These are phyloP conservation scores for Cinnamomum chago DNA, from an alignment of 164 flowering plant species.

Conservation along the genomic window DNA sequence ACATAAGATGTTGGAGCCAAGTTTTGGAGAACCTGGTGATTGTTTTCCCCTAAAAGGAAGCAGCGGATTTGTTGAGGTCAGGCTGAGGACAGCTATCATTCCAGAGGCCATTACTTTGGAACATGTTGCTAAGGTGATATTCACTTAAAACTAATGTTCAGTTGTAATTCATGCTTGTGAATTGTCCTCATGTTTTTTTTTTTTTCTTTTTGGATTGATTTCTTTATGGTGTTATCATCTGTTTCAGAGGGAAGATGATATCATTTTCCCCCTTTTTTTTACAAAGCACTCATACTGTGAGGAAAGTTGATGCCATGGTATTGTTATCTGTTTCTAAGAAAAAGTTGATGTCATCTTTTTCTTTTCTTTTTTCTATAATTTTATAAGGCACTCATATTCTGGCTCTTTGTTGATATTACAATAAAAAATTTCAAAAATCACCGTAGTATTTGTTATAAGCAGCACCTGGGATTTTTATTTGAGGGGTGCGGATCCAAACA, in stretches of 20 bases:
- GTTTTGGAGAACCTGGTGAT: conserved; percentile 93
- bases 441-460: too few species aligned
- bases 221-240: background rate
- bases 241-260: background rate
- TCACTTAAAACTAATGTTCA: background rate
- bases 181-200: background rate
- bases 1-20: conserved; percentile 62
- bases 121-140: conserved; percentile 77
- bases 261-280: background rate
- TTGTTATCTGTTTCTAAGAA: too few species aligned
- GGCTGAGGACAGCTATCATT: conserved; percentile 57
- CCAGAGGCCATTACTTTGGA: conserved; percentile 86
- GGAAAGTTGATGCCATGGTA: too few species aligned
- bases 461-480: too few species aligned
- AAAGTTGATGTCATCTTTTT: too few species aligned
- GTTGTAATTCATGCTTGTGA: background rate
- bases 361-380: too few species aligned
- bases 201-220: too few species aligned
- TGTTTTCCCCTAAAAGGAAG: conserved; percentile 78
- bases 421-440: too few species aligned
- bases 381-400: too few species aligned
- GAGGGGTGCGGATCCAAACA: too few species aligned
- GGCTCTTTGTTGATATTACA: too few species aligned
- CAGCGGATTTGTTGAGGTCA: conserved; percentile 65
- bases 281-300: too few species aligned